phyloP scores from a whole-genome alignment of 768 basidiomycete genomes.

The Royoungia palumana region DNA sequence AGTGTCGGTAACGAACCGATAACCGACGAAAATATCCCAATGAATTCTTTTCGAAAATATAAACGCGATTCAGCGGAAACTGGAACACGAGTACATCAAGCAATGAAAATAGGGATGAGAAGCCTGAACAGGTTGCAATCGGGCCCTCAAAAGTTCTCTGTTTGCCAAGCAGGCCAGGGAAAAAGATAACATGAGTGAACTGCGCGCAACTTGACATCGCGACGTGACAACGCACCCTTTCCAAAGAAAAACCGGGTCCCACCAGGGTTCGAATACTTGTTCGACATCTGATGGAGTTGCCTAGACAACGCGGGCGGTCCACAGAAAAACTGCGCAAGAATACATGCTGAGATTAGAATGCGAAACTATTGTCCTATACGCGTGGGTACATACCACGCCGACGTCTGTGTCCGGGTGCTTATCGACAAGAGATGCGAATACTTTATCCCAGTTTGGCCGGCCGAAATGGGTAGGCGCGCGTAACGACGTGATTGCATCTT shows the following conservation, averaged over 20 bases:
- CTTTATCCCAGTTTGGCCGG: constrained; percentile 80
- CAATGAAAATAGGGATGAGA: too few relatives aligned
- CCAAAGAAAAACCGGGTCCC: constrained; percentile 89
- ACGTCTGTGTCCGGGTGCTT: constrained; percentile 88
- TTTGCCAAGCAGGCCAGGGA: neutral
- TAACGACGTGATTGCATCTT: constrained; percentile 85
- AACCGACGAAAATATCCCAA: neutral
- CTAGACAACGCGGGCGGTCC: constrained; percentile 72
- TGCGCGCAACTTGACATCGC: neutral
- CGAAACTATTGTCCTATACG: neutral
- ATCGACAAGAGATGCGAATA: constrained; percentile 68
- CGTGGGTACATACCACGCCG: constrained; percentile 58
- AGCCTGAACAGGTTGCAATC: too few relatives aligned
- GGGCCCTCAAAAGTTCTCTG: constrained; percentile 22
- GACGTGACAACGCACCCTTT: constrained; percentile 55
- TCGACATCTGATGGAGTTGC: constrained; percentile 72
- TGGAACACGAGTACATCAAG: neutral
- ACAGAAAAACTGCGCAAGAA: constrained; percentile 65
- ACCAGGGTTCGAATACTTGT: constrained; percentile 78
- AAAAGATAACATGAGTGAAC: constrained; percentile 3
- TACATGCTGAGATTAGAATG: neutral
- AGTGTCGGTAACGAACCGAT: neutral
- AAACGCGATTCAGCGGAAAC: neutral
- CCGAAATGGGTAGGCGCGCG: constrained; percentile 93
- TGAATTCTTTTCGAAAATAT: neutral